Evolutionary conservation across 169 alveolate species (phyloP).

Genomic region (Perkinsus olseni): DNA sequence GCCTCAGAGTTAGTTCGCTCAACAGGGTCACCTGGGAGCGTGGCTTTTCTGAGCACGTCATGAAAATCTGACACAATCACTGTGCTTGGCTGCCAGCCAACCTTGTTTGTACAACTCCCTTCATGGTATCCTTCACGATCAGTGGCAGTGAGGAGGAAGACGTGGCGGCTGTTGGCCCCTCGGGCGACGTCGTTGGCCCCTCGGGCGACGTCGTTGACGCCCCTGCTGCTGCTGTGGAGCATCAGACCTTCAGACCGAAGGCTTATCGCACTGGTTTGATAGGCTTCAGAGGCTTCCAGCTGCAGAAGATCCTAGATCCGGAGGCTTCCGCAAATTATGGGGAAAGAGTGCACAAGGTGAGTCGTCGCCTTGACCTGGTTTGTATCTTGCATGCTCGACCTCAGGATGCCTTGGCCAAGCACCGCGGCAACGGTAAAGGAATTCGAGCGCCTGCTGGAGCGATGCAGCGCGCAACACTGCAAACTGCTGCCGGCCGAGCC

Average conservation of each 20-base stretch:
- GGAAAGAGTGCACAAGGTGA: neutral
- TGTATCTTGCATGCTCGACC: neutral
- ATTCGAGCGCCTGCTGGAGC: neutral
- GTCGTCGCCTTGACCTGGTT: neutral
- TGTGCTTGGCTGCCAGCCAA: neutral
- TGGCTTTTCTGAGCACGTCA: no score
- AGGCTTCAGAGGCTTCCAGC: neutral
- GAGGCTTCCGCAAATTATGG: neutral
- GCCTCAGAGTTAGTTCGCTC: neutral
- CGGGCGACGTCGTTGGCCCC: no score
- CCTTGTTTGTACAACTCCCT: neutral
- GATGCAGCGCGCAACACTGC: neutral
- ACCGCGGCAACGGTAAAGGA: neutral
- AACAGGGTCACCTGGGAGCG: no score
- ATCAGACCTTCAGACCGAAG: neutral
- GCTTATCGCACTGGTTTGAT: neutral
- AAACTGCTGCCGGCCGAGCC: neutral
- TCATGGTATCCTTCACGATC: neutral
- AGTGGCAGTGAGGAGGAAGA: neutral
- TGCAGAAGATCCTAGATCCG: neutral
- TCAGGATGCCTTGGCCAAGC: neutral
- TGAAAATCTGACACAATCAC: no score
- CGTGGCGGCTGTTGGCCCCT: no score
- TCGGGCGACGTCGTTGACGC: no score
- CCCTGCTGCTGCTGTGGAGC: no score